Conservation (phyloP, 179 eudicot genomes). For the Actinidia chinensis region DNA sequence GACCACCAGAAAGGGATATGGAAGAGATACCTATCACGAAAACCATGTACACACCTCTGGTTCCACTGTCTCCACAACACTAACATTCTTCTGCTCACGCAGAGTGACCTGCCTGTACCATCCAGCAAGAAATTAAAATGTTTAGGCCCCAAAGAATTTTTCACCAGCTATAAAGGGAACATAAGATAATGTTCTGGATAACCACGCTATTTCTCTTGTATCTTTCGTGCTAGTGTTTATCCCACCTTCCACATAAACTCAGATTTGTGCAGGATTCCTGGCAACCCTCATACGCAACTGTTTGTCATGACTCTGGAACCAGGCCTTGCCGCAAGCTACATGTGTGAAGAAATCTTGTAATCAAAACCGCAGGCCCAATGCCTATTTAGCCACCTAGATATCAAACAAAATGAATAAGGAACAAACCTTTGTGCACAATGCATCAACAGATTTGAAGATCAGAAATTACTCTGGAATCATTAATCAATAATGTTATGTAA, state of each 20-base stretch:
- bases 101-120: slow-evolving; percentile 47
- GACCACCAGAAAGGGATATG: slow-evolving; percentile 17
- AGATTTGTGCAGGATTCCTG: slow-evolving; percentile 68
- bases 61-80: slow-evolving; percentile 46
- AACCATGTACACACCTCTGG: slow-evolving; percentile 67
- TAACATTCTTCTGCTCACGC: slow-evolving; percentile 53
- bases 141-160: background rate
- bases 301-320: slow-evolving; percentile 93
- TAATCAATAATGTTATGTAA: slow-evolving; percentile 58
- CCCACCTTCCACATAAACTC: slow-evolving; percentile 40
- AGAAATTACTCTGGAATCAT: slow-evolving; percentile 69
- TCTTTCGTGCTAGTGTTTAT: slow-evolving; percentile 60
- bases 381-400: slow-evolving; percentile 10
- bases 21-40: slow-evolving; percentile 60
- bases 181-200: background rate
- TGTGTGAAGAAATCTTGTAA: slow-evolving; percentile 9
- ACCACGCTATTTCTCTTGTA: slow-evolving; percentile 79
- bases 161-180: background rate
- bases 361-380: slow-evolving; percentile 16
- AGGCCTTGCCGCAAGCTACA: slow-evolving; percentile 90
- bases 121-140: background rate
- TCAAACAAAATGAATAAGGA: slow-evolving; percentile 8
- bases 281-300: slow-evolving; percentile 84
- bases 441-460: slow-evolving; percentile 89
- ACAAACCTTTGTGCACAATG: slow-evolving; percentile 76